Conservation (phyloP, 352 stramenopile genomes). For the Blastocystis sp. region DNA sequence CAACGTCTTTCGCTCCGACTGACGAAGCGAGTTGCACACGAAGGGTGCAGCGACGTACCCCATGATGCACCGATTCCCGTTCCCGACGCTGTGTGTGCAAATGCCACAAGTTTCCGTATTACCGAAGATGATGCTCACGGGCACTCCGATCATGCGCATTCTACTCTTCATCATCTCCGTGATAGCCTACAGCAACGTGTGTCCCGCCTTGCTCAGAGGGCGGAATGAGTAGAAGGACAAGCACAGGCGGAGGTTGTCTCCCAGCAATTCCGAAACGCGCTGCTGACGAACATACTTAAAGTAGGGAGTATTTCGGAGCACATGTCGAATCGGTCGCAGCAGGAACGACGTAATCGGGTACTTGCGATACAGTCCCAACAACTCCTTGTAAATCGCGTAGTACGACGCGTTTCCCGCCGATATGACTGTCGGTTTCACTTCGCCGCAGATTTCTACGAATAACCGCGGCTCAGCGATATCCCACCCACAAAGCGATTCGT, state of each 20-base stretch:
- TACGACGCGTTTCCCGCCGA: slow-evolving; percentile 44
- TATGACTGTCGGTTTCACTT: slow-evolving; percentile 48
- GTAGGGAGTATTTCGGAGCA: slow-evolving; percentile 48
- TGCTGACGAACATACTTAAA: slow-evolving; percentile 31
- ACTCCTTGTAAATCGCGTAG: slow-evolving; percentile 61
- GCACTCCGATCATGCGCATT: slow-evolving; percentile 39
- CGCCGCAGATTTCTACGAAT: slow-evolving; percentile 12
- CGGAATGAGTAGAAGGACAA: slow-evolving; percentile 67
- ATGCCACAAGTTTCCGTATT: slow-evolving; percentile 63
- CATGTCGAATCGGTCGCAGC: slow-evolving; percentile 9
- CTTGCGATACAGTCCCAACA: neutral
- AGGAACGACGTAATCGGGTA: slow-evolving; percentile 4
- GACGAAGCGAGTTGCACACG: slow-evolving; percentile 51
- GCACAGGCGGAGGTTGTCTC: slow-evolving; percentile 40
- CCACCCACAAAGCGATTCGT: slow-evolving; percentile 24
- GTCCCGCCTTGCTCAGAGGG: slow-evolving; percentile 41
- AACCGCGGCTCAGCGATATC: neutral
- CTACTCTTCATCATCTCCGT: neutral
- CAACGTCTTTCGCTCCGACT: slow-evolving; percentile 44
- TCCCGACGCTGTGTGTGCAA: slow-evolving; percentile 53
- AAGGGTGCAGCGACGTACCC: slow-evolving; percentile 39
- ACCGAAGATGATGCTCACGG: slow-evolving; percentile 64
- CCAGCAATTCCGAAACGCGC: slow-evolving; percentile 38
- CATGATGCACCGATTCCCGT: slow-evolving; percentile 13
- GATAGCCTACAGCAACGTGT: neutral